A percentile compares a stretch with the other conserved stretches of the same genome.
These are phyloP conservation scores for Aspergillus novoparasiticus DNA, from an alignment of 2,329 filamentous ascomycete genomes.

Conservation along the genomic window DNA sequence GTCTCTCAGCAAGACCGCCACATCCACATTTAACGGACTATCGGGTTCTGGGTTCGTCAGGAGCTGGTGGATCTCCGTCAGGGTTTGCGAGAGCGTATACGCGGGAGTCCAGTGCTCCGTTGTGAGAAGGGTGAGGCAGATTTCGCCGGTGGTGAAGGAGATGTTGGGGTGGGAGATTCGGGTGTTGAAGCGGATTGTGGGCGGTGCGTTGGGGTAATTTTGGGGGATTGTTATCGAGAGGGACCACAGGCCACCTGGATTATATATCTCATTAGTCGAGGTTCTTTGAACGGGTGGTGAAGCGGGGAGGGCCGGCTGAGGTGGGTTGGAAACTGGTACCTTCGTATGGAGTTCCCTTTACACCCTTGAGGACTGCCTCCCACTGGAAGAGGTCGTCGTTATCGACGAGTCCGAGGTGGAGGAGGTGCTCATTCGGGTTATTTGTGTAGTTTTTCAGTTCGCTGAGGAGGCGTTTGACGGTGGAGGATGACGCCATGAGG, in stretches of 20 bases:
- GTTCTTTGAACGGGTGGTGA: not conserved
- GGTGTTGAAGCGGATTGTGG: conserved; percentile 78
- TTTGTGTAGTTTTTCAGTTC: conserved; percentile 62
- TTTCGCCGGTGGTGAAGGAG: conserved; percentile 74
- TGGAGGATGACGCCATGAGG: conserved; percentile 34
- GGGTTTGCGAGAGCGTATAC: conserved; percentile 67
- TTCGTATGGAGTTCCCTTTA: conserved; percentile 62
- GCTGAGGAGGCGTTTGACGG: conserved; percentile 62
- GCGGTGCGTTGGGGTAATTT: conserved; percentile 77
- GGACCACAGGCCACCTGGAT: conserved; percentile 74
- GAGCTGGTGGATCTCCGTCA: conserved; percentile 51
- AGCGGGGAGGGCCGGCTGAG: not conserved
- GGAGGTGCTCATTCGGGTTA: conserved; percentile 58
- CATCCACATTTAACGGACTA: conserved; percentile 52
- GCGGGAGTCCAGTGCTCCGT: conserved; percentile 77
- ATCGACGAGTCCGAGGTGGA: conserved; percentile 58
- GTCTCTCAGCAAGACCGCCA: conserved; percentile 49
- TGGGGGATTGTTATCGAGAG: conserved; percentile 74
- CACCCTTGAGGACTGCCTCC: conserved; percentile 63
- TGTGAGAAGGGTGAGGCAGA: conserved; percentile 86
- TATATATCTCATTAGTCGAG: not conserved
- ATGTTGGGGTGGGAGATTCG: conserved; percentile 85
- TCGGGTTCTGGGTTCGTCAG: conserved; percentile 49
- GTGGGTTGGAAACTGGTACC: conserved; percentile 40
- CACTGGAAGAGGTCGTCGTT: conserved; percentile 62